A percentile compares a stretch with the other conserved stretches of the same genome.
phyloP scores from a whole-genome alignment of 2,329 filamentous ascomycete genomes.

The Phyllosticta citribraziliensis region DNA sequence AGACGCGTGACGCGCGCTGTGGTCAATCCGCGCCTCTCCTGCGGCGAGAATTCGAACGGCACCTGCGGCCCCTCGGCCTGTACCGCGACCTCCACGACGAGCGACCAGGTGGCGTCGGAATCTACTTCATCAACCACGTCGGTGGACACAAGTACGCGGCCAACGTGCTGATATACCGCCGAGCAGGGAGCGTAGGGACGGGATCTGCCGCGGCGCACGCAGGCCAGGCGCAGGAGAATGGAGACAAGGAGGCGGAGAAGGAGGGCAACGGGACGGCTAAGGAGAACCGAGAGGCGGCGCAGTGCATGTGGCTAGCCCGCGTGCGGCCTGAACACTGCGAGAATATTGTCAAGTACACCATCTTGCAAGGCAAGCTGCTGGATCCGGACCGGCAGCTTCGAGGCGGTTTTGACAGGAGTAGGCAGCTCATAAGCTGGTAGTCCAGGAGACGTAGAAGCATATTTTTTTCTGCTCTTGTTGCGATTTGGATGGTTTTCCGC shows the following conservation, averaged over 20 bases:
- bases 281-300: conserved; percentile 48
- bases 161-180: conserved; percentile 86
- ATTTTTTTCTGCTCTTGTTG: neutral
- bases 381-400: conserved; percentile 79
- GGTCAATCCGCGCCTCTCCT: conserved; percentile 87
- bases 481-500: neutral
- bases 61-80: conserved; percentile 73
- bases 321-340: conserved; percentile 84
- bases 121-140: conserved; percentile 94
- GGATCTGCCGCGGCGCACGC: conserved; percentile 23
- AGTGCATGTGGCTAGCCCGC: conserved; percentile 88
- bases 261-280: conserved; percentile 17
- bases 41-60: conserved; percentile 79
- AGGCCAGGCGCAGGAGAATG: conserved; percentile 26
- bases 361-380: conserved; percentile 87
- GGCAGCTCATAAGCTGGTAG: conserved; percentile 79
- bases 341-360: conserved; percentile 79
- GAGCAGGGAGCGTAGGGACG: conserved; percentile 28
- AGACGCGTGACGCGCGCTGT: conserved; percentile 88
- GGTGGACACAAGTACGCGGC: conserved; percentile 95
- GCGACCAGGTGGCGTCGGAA: conserved; percentile 80
- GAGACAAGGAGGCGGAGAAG: conserved; percentile 28
- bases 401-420: conserved; percentile 80
- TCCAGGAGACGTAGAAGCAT: neutral
- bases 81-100: conserved; percentile 83